Conservation (phyloP, 768 basidiomycete species). For the Suillus weaverae region DNA sequence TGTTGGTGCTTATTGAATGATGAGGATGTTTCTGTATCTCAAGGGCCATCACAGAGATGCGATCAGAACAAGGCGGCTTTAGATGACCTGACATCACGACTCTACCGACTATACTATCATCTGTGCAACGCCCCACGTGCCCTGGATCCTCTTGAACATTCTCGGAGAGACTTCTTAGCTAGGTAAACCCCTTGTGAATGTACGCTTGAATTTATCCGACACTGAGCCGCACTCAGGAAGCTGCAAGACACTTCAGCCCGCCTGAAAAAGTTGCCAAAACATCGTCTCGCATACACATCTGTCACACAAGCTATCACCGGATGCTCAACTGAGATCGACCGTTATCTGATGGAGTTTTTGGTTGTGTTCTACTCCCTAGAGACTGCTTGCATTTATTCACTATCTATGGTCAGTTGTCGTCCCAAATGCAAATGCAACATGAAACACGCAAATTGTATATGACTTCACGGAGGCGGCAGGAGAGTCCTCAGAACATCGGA, state of each 20-base stretch:
- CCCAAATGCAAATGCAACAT: neutral
- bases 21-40: neutral
- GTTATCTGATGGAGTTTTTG: neutral
- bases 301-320: neutral
- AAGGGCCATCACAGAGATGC: neutral
- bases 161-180: neutral
- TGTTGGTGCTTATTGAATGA: neutral
- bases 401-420: neutral
- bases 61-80: neutral
- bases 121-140: neutral
- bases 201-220: too few species aligned
- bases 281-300: neutral
- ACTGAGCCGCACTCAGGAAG: too few species aligned
- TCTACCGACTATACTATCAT: neutral
- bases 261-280: neutral
- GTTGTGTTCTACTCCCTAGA: neutral
- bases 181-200: neutral
- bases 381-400: neutral
- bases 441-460: neutral
- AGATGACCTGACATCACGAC: neutral
- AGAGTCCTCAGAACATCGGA: conserved; percentile 7
- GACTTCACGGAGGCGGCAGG: neutral
- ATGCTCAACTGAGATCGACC: neutral
- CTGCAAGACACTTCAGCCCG: neutral
- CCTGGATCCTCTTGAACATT: neutral